Percentiles rank a stretch among this genome's conserved stretches.
These are phyloP conservation scores for Emiliania huxleyi DNA, from an alignment of 78 protist species.

Conservation along the genomic window DNA sequence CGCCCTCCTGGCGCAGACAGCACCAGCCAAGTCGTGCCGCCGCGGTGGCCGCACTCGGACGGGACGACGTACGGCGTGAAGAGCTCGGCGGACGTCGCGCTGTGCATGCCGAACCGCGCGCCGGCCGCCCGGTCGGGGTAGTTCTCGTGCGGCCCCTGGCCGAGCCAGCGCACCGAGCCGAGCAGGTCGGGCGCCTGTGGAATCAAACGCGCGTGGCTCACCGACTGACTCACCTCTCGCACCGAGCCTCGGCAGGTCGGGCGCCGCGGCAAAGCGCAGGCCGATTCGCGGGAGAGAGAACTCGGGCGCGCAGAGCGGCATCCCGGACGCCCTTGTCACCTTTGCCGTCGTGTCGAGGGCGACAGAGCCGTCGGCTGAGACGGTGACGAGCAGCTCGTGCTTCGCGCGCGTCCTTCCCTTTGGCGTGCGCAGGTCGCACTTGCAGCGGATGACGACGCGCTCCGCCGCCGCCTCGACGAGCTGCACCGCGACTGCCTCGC, in stretches of 20 bases:
- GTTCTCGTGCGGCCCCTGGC: conserved; percentile 42
- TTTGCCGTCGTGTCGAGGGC: not conserved
- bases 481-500: not conserved
- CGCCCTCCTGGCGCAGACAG: not conserved
- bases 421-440: not conserved
- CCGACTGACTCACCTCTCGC: too few relatives aligned
- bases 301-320: not conserved
- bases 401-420: not conserved
- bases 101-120: not conserved
- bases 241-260: too few relatives aligned
- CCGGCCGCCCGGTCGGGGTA: not conserved
- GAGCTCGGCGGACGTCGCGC: not conserved
- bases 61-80: not conserved
- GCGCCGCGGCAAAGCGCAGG: not conserved
- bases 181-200: too few relatives aligned
- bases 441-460: not conserved
- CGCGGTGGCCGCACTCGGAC: not conserved
- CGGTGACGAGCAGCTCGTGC: not conserved
- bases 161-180: not conserved
- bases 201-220: too few relatives aligned
- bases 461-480: not conserved
- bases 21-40: not conserved
- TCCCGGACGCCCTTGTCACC: too few relatives aligned
- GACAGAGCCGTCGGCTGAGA: not conserved
- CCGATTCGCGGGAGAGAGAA: not conserved